Evolutionary conservation across 805 yeast species (phyloP).

Genomic region (Teunomyces pallodes): DNA sequence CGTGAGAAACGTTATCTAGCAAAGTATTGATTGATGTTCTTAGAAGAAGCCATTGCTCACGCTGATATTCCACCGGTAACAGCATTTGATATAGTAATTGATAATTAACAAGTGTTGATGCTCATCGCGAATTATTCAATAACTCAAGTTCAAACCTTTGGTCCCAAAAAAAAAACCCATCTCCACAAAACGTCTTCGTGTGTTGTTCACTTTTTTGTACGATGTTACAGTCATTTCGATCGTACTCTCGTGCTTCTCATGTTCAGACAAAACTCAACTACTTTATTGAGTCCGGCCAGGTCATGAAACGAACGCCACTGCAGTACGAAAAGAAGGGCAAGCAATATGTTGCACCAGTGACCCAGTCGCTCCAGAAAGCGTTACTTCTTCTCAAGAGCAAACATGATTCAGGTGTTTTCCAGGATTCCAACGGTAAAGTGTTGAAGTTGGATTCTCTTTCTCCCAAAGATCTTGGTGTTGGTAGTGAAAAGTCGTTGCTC

Average conservation of each 20-base stretch:
- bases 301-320: slow-evolving; percentile 15
- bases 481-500: slow-evolving; percentile 17
- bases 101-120: neutral
- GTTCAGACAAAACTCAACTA: slow-evolving; percentile 22
- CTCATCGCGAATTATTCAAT: slow-evolving; percentile 3
- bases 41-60: slow-evolving; percentile 11
- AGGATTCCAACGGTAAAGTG: slow-evolving; percentile 21
- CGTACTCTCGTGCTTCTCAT: slow-evolving; percentile 8
- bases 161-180: no score
- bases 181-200: no score
- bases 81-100: slow-evolving; percentile 4
- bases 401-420: slow-evolving; percentile 13
- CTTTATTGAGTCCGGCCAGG: slow-evolving; percentile 28
- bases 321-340: slow-evolving; percentile 12
- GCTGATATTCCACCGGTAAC: slow-evolving; percentile 19
- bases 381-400: slow-evolving; percentile 21
- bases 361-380: slow-evolving; percentile 17
- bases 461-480: slow-evolving; percentile 22
- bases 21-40: slow-evolving; percentile 30
- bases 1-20: slow-evolving; percentile 43
- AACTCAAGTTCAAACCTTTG: neutral
- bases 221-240: neutral
- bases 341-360: slow-evolving; percentile 5
- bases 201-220: neutral
- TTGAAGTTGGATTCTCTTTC: slow-evolving; percentile 22